Conservation (phyloP, 495 filamentous ascomycete species). For the Penicillium pulvis region DNA sequence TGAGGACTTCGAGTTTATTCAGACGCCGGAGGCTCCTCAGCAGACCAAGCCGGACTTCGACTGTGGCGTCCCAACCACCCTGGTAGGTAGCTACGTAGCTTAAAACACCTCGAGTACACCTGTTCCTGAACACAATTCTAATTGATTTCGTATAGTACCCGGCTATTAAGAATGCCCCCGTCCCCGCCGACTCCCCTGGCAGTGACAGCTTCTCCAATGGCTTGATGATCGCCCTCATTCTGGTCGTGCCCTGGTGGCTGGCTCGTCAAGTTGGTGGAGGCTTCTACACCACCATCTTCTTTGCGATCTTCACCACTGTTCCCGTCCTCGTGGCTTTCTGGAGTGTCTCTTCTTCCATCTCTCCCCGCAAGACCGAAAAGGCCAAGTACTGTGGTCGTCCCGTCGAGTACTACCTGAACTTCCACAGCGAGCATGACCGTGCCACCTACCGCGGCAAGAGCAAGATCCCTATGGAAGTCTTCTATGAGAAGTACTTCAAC, state of each 20-base stretch:
- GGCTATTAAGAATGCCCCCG: constrained; percentile 64
- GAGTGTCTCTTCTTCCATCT: constrained; percentile 57
- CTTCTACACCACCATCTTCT: constrained; percentile 58
- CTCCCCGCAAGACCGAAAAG: constrained; percentile 64
- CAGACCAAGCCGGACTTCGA: constrained; percentile 39
- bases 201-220: constrained; percentile 60
- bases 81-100: constrained; percentile 23
- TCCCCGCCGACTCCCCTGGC: constrained; percentile 63
- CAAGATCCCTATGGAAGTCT: constrained; percentile 85
- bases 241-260: constrained; percentile 54
- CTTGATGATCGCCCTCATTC: constrained; percentile 54
- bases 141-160: constrained; percentile 50
- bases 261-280: constrained; percentile 57
- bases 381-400: constrained; percentile 68
- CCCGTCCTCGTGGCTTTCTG: constrained; percentile 62
- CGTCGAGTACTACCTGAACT: constrained; percentile 81
- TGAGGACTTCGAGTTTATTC: constrained; percentile 69
- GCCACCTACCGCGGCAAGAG: constrained; percentile 72
- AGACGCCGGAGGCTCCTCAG: constrained; percentile 59
- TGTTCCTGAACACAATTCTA: constrained; percentile 9
- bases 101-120: background rate
- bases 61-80: constrained; percentile 32
- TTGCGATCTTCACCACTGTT: constrained; percentile 57
- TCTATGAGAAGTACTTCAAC: constrained; percentile 89
- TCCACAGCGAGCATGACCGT: constrained; percentile 73